These are phyloP conservation scores for Candida maesae DNA, from an alignment of 805 yeast species.

Conservation along the genomic window DNA sequence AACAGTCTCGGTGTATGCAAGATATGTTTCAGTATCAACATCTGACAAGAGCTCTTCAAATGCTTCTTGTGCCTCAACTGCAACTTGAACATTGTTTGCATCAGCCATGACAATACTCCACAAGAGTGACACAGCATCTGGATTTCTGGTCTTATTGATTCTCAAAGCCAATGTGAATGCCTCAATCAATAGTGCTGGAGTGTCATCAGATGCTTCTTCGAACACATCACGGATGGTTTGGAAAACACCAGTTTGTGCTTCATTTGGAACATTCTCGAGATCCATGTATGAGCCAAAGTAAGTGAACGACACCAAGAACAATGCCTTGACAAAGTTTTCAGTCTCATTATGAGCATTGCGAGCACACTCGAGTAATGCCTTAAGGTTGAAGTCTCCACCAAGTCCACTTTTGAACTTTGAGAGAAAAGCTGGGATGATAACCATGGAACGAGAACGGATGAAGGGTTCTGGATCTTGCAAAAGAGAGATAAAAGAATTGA, in stretches of 20 bases:
- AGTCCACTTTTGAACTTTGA: constrained; percentile 44
- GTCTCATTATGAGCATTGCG: constrained; percentile 26
- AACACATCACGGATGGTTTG: constrained; percentile 33
- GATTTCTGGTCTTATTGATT: constrained; percentile 32
- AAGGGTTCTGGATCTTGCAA: constrained; percentile 30
- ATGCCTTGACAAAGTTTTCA: constrained; percentile 30
- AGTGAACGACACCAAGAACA: constrained; percentile 48
- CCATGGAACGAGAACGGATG: constrained; percentile 44
- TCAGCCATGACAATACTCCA: constrained; percentile 66
- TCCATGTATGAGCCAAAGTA: constrained; percentile 41
- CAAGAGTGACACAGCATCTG: constrained; percentile 47
- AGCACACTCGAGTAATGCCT: constrained; percentile 23
- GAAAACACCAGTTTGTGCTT: constrained; percentile 29
- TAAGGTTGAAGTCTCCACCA: constrained; percentile 28
- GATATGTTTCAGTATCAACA: constrained; percentile 42
- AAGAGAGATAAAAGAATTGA: constrained; percentile 11
- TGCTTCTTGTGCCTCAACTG: constrained; percentile 65
- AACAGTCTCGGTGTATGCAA: constrained; percentile 44
- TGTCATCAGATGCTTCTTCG: constrained; percentile 72
- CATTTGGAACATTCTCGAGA: constrained; percentile 14
- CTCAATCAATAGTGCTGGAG: constrained; percentile 71
- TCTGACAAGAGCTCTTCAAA: constrained; percentile 53
- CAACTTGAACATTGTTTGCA: constrained; percentile 68
- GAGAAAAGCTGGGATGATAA: constrained; percentile 53
- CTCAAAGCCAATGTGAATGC: constrained; percentile 56